Base-by-base conservation (phyloP, 306 rosid species). In the Ceratonia siliqua region DNA sequence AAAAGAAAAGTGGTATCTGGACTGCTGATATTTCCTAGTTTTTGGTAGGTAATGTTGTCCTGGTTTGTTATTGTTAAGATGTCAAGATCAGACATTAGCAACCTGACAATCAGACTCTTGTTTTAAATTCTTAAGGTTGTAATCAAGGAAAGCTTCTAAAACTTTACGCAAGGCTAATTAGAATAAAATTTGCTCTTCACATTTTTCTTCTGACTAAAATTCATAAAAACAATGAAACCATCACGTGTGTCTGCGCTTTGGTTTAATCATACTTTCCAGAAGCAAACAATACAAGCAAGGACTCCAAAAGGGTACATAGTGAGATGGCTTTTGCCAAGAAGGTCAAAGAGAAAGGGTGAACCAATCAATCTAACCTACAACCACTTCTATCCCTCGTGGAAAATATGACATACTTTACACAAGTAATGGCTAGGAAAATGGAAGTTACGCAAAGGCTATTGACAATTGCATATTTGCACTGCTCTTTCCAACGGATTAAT, bases 341-440 rank as follows among this genome's bases (percentile, higher is more conserved):
- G 74, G 94, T 89, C 91, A 89, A 80, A 80, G 70, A 61, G 77
- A 82, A 85, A 78, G 82, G 91, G 80, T 83, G 86, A 85, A 79
- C 90, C 73, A 83, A 89, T 79, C 83, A 69, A 83, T 79, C 91
- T 87, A 80, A 87, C 82, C 79, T 74, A 69, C 87, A 85, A 85
- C 89, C 55, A 88, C 87, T 68, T 73, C 66, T 69, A 50, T 22
- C 59, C 32, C 61, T 68, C 24, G 8, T 32, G 81, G 70, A 71
- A 77, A 78, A 76, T 79, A 77, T 43, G 72, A 71, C 77, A 52
- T 73, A 74, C 68, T 43, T 43, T 10, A 9, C 24, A 22, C 36
- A 22, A 70, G 13, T 53, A 55, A 12, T 27, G 18, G 50, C 21
- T 61, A 6, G 36, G 62, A 32, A 73, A 61, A 59, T 33, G 48